Base-by-base conservation (phyloP, 129 eudicot species). In the Apium graveolens region DNA sequence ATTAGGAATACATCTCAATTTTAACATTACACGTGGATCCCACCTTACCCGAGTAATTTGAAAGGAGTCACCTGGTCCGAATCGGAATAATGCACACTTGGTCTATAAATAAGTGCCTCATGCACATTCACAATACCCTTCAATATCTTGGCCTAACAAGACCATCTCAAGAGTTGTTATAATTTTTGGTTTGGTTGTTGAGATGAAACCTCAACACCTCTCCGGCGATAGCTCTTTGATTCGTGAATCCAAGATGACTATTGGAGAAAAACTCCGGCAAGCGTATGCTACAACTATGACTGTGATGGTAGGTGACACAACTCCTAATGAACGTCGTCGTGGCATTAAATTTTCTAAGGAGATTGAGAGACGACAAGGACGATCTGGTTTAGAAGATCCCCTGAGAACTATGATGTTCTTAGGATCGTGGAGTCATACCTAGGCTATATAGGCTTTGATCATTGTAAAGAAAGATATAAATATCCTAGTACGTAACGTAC, bases 391-490 rank as follows among this genome's bases (percentile, higher is more conserved):
- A 0, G 97, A 92, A 70, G 97, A 92, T 80, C 92, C 95, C 10
- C 86, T 92, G 31, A 86, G 92, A 80, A 87, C 89, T n/a, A 89
- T 92, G 73, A 92, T 92, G 91, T 92, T 92, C 81, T 81, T 92
- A 76, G 97, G 92, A 29, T 86, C 95, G 1, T 92, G 95, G 97
- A 89, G 88, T 81, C 95, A 88, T 78, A 87, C 97, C 1, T 92
- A 83, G 77, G 65, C 29, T 78, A 87, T 95, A 0, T 92, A 83
- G 77, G 65, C 29, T 53, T 35, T 37, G 53, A 38, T 24, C 70
- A 35, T 51, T 77, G 72, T 32, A 53, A 53, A 53, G 29, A 53
- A 21, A 53, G 9, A 20, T 53, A 4, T 21, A 46, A 13, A 14
- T 46, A 3, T 46, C 53, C 53, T 48, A 48, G 63, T 53, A 57